A percentile compares a stretch with the other conserved stretches of the same genome.
These are phyloP conservation scores for Exophiala alcalophila DNA, from an alignment of 2,329 filamentous ascomycete species.

Conservation along the genomic window DNA sequence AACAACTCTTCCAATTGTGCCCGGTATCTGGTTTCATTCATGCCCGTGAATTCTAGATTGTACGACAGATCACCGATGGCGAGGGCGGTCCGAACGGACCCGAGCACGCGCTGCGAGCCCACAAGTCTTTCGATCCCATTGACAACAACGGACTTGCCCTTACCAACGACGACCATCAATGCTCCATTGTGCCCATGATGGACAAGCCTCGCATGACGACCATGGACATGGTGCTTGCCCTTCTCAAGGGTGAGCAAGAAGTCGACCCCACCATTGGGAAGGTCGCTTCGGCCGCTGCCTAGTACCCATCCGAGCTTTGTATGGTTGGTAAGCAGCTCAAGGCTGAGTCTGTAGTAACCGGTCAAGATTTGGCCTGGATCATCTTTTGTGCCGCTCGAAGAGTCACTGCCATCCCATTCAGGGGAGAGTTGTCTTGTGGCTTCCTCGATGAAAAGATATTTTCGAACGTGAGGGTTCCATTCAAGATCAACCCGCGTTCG, in stretches of 20 bases:
- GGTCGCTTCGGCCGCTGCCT: constrained; percentile 10
- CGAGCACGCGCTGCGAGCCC: constrained; percentile 5
- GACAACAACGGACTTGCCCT: constrained; percentile 11
- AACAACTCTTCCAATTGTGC: constrained; percentile 7
- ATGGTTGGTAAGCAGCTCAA: constrained; percentile 9
- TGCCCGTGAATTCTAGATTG: constrained; percentile 10
- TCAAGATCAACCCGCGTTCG: constrained; percentile 11
- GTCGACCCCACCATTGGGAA: constrained; percentile 15
- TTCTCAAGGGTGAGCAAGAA: constrained; percentile 15
- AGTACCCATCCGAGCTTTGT: constrained; percentile 13
- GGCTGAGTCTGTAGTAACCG: constrained; percentile 18
- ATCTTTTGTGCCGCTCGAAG: constrained; percentile 1
- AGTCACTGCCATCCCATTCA: constrained; percentile 14
- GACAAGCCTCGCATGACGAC: constrained; percentile 16
- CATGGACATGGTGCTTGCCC: constrained; percentile 10
- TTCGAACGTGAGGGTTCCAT: constrained; percentile 15
- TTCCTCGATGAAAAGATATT: constrained; percentile 14
- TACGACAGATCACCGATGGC: constrained; percentile 14
- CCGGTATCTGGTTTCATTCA: constrained; percentile 11
- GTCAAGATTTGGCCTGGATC: constrained; percentile 6
- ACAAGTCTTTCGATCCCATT: constrained; percentile 10
- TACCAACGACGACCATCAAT: constrained; percentile 11
- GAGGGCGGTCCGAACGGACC: constrained; percentile 7
- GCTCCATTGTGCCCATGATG: constrained; percentile 10
- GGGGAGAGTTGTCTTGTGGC: constrained; percentile 7